A percentile compares a stretch with the other conserved stretches of the same genome.
These are phyloP conservation scores for Termitomyces sp. DNA, from an alignment of 1,284 basidiomycete genomes.

Conservation along the genomic window DNA sequence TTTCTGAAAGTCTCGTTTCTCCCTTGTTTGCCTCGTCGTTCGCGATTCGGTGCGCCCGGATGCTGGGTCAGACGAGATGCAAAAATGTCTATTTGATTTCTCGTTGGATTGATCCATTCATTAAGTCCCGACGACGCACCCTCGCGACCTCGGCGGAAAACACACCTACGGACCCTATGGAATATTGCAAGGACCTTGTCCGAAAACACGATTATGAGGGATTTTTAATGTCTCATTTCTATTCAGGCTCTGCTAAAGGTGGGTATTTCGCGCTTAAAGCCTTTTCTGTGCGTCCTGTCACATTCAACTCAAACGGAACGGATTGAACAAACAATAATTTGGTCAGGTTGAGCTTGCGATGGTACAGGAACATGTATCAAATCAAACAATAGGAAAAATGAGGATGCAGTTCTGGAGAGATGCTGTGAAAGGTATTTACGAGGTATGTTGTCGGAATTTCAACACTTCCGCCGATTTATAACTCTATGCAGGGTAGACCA, in stretches of 20 bases:
- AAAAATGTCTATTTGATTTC: background rate
- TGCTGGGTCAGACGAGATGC: background rate
- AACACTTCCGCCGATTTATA: slow-evolving; percentile 5
- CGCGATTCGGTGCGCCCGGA: background rate
- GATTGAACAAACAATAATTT: slow-evolving; percentile 12
- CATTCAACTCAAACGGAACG: slow-evolving; percentile 6
- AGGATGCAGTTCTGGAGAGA: slow-evolving; percentile 94
- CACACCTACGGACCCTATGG: slow-evolving; percentile 34
- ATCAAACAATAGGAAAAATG: slow-evolving; percentile 79
- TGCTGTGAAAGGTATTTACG: slow-evolving; percentile 65
- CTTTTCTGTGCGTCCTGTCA: slow-evolving; percentile 67
- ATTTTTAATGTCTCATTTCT: slow-evolving; percentile 74
- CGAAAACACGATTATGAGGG: slow-evolving; percentile 79
- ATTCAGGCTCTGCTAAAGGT: slow-evolving; percentile 57
- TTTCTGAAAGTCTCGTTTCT: background rate
- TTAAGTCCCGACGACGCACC: slow-evolving; percentile 2
- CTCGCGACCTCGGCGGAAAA: slow-evolving; percentile 8
- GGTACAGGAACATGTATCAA: slow-evolving; percentile 76
- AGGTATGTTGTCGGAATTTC: slow-evolving; percentile 44
- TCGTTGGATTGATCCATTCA: background rate
- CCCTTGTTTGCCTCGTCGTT: background rate
- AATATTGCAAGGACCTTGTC: slow-evolving; percentile 66
- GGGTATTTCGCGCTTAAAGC: slow-evolving; percentile 83
- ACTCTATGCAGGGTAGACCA: slow-evolving; percentile 53
- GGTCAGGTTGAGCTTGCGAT: slow-evolving; percentile 78